Conservation (phyloP, 1,139 yeast genomes). For the Magnusiomyces tetraspermus region DNA sequence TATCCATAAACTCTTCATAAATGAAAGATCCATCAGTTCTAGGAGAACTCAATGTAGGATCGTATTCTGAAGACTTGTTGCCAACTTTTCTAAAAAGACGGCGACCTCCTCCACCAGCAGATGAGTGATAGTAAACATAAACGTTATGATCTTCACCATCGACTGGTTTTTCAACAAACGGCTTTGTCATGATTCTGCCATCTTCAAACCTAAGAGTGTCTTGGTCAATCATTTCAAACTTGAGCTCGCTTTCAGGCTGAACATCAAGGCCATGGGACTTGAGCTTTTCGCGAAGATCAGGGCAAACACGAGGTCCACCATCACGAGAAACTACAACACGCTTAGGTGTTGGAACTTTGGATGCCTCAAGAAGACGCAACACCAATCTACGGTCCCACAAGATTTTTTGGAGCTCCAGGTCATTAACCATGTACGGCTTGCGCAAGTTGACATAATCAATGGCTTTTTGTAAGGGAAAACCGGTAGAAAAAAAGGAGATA, state of each 20-base stretch:
- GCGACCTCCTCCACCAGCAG: constrained; percentile 96
- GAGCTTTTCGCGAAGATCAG: constrained; percentile 48
- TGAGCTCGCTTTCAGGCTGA: constrained; percentile 49
- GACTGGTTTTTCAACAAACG: constrained; percentile 96
- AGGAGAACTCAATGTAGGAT: constrained; percentile 63
- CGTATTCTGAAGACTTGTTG: constrained; percentile 93
- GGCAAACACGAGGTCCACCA: constrained; percentile 87
- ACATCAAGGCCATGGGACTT: constrained; percentile 46
- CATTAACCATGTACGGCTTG: constrained; percentile 84
- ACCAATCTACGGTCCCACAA: constrained; percentile 95
- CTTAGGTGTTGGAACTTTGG: constrained; percentile 78
- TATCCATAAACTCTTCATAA: constrained; percentile 93
- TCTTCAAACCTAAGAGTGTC: constrained; percentile 70
- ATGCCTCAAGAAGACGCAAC: constrained; percentile 67
- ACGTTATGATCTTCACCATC: constrained; percentile 99
- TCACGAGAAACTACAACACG: constrained; percentile 87
- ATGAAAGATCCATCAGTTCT: constrained; percentile 87
- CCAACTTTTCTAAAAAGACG: constrained; percentile 91
- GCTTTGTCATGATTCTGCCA: constrained; percentile 66
- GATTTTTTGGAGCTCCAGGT: constrained; percentile 80
- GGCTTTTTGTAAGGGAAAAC: constrained; percentile 94
- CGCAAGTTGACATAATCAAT: constrained; percentile 81
- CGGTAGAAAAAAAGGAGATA: constrained; percentile 83
- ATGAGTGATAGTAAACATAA: constrained; percentile 77
- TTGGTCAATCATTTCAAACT: constrained; percentile 70